phyloP scores from a whole-genome alignment of 331 rosid genomes.

The Saraca asoca region DNA sequence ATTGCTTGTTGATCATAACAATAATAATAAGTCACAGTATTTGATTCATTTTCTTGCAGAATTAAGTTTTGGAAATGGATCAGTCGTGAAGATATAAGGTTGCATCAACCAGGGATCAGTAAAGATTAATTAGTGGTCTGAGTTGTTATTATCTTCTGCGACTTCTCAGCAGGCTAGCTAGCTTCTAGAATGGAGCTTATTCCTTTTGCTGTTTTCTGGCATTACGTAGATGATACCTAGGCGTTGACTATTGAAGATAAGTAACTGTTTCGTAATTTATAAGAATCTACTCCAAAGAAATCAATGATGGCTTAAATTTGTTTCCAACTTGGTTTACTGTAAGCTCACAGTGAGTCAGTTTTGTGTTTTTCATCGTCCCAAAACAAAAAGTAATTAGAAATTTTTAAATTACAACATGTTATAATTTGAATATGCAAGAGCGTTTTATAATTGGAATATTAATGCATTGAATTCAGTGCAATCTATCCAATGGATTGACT shows the following conservation, averaged over 20 bases:
- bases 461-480: conserved; percentile 58
- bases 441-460: too few species aligned
- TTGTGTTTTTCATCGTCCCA: too few species aligned
- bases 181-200: conserved; percentile 70
- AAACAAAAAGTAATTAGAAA: too few species aligned
- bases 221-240: conserved; percentile 64
- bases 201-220: conserved; percentile 59
- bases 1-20: too few species aligned
- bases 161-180: conserved; percentile 68
- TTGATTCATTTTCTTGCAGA: conserved; percentile 36
- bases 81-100: conserved; percentile 43
- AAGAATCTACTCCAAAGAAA: conserved; percentile 2
- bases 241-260: conserved; percentile 45
- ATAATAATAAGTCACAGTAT: too few species aligned
- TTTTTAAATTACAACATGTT: too few species aligned
- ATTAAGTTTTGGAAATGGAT: conserved; percentile 57
- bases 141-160: conserved; percentile 67
- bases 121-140: conserved; percentile 47
- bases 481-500: conserved; percentile 45
- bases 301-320: conserved; percentile 9
- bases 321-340: conserved; percentile 66
- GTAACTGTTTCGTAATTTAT: background rate
- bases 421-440: too few species aligned
- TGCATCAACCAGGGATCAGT: conserved; percentile 69
- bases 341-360: conserved; percentile 52